Percentiles rank a stretch among this genome's conserved stretches.
Conservation (phyloP, 2,329 filamentous ascomycete genomes). For the Fusarium marasasianum region DNA sequence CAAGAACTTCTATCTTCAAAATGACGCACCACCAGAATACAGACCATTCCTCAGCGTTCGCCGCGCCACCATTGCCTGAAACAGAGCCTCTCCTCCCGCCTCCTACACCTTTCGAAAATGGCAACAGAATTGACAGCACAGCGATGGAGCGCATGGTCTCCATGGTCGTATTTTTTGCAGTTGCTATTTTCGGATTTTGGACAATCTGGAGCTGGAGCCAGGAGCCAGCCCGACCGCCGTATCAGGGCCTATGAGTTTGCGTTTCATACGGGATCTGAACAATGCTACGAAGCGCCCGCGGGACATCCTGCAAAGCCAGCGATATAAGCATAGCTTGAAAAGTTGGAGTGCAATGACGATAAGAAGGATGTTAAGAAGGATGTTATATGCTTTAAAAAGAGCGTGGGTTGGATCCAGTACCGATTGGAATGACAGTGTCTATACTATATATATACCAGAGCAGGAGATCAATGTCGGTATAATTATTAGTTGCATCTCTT, state of each 20-base stretch:
- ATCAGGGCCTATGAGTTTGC: background rate
- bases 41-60: background rate
- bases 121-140: no score
- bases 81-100: background rate
- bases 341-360: accelerated
- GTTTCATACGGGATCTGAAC: accelerated
- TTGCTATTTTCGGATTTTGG: accelerated
- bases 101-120: background rate
- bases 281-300: accelerated
- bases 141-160: background rate
- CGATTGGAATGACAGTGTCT: background rate
- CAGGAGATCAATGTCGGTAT: background rate
- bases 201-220: background rate
- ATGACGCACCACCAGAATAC: background rate
- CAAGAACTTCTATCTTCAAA: background rate
- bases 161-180: background rate
- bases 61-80: background rate
- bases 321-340: no score
- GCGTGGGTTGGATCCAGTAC: accelerated
- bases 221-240: background rate
- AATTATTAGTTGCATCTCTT: background rate
- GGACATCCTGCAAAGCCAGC: background rate
- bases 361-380: background rate
- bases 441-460: background rate
- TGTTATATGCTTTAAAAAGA: background rate